Conservation (phyloP, 306 rosid genomes). For the Fragaria vesca region DNA sequence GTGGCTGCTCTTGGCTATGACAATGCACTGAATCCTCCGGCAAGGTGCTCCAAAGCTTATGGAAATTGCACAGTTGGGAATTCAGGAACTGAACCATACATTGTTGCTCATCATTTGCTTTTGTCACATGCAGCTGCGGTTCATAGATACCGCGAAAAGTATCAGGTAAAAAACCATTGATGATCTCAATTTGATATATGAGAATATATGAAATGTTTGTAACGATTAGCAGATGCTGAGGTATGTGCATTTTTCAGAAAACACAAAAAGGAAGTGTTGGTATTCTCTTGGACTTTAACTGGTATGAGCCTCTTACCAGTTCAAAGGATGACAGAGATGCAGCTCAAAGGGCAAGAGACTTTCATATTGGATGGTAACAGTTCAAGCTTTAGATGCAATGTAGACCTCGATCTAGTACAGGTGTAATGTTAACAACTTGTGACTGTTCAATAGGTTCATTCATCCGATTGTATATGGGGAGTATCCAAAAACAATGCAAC, state of each 20-base stretch:
- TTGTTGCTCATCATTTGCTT: slow-evolving; percentile 76
- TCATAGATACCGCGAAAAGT: slow-evolving; percentile 78
- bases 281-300: slow-evolving; percentile 78
- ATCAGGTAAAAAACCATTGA: slow-evolving; percentile 44
- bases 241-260: slow-evolving; percentile 39
- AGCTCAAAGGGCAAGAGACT: slow-evolving; percentile 94
- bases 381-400: background rate
- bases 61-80: slow-evolving; percentile 82
- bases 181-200: background rate
- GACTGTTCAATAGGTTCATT: slow-evolving; percentile 57
- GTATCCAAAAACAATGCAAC: slow-evolving; percentile 82
- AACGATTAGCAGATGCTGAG: slow-evolving; percentile 1
- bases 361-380: slow-evolving; percentile 87
- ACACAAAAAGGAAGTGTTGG: slow-evolving; percentile 79
- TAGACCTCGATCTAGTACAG: background rate
- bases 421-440: too few relatives aligned
- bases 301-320: slow-evolving; percentile 91
- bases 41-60: slow-evolving; percentile 72
- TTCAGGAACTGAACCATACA: slow-evolving; percentile 88
- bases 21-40: slow-evolving; percentile 71
- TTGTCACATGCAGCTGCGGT: slow-evolving; percentile 83
- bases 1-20: slow-evolving; percentile 93
- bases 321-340: slow-evolving; percentile 81
- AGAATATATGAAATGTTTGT: background rate
- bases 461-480: slow-evolving; percentile 90